Evolutionary conservation across 768 basidiomycete species (phyloP).

Genomic region (Leucocoprinus leucothites): DNA sequence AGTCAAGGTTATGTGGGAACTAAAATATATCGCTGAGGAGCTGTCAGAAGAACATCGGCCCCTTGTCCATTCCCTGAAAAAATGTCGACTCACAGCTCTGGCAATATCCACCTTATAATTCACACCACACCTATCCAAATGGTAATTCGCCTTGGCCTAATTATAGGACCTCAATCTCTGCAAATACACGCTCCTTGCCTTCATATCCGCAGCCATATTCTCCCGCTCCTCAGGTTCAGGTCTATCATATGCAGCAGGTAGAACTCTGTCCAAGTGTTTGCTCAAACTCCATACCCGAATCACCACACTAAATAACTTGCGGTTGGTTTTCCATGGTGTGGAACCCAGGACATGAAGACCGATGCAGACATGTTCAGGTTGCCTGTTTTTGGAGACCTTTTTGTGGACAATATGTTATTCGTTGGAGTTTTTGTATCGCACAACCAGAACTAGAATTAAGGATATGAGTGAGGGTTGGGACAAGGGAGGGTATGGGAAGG

Average conservation of each 20-base stretch:
- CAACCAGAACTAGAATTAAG: no score
- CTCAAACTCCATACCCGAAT: constrained; percentile 84
- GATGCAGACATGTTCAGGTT: no score
- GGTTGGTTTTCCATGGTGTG: no score
- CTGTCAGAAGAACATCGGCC: constrained; percentile 28
- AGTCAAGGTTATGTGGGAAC: constrained; percentile 95
- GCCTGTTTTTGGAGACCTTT: constrained; percentile 82
- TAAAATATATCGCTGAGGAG: constrained; percentile 89
- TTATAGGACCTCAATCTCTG: constrained; percentile 53
- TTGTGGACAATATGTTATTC: no score
- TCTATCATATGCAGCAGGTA: constrained; percentile 64
- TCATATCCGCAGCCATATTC: constrained; percentile 27
- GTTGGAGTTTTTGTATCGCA: no score
- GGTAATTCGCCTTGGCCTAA: constrained; percentile 71
- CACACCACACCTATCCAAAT: constrained; percentile 87
- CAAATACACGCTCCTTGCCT: no score
- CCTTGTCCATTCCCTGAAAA: neutral
- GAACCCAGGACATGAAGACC: constrained; percentile 81
- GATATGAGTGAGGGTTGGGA: no score
- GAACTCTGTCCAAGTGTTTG: constrained; percentile 77
- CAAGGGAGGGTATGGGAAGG: no score
- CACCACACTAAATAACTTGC: constrained; percentile 72
- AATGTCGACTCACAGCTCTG: constrained; percentile 65
- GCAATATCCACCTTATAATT: constrained; percentile 99
- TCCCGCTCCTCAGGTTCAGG: constrained; percentile 60